Evolutionary conservation across 257 asterid species (phyloP).

Genomic region (Eustoma russellianum): DNA sequence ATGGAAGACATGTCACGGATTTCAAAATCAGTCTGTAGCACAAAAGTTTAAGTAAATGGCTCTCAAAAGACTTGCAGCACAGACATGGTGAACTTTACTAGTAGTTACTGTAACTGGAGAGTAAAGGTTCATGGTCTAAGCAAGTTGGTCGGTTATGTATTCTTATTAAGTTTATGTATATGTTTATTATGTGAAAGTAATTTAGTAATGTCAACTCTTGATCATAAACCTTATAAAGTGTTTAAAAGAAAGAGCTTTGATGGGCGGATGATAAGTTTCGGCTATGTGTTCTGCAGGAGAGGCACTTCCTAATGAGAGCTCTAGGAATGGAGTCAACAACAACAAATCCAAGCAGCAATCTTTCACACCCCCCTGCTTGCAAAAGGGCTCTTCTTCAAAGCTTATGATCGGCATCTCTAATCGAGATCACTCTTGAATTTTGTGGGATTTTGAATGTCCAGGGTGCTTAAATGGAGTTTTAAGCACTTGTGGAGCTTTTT

Average conservation of each 20-base stretch:
- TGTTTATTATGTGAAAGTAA: no score
- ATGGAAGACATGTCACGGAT: no score
- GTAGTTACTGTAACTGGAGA: no score
- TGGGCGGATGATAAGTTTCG: neutral
- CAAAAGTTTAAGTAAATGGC: no score
- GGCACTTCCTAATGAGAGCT: conserved; percentile 79
- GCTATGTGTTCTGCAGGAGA: conserved; percentile 64
- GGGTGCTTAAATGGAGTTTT: conserved; percentile 24
- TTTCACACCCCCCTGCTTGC: conserved; percentile 80
- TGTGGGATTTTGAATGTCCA: conserved; percentile 28
- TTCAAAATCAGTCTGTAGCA: no score
- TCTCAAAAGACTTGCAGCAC: no score
- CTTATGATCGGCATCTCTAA: conserved; percentile 43
- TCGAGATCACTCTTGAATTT: conserved; percentile 14
- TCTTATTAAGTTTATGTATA: no score
- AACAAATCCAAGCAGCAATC: conserved; percentile 33
- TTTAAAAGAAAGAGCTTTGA: neutral
- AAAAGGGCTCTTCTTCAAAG: conserved; percentile 97
- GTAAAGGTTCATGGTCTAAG: no score
- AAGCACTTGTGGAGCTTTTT: conserved; percentile 25
- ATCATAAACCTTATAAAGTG: no score
- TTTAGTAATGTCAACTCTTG: no score
- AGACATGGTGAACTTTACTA: no score
- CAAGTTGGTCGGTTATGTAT: no score
- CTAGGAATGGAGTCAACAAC: conserved; percentile 78